Evolutionary conservation across 352 stramenopile species (phyloP), one percentile per base, ranked within the genome.

Genomic region (Thraustochytrium striatum): DNA sequence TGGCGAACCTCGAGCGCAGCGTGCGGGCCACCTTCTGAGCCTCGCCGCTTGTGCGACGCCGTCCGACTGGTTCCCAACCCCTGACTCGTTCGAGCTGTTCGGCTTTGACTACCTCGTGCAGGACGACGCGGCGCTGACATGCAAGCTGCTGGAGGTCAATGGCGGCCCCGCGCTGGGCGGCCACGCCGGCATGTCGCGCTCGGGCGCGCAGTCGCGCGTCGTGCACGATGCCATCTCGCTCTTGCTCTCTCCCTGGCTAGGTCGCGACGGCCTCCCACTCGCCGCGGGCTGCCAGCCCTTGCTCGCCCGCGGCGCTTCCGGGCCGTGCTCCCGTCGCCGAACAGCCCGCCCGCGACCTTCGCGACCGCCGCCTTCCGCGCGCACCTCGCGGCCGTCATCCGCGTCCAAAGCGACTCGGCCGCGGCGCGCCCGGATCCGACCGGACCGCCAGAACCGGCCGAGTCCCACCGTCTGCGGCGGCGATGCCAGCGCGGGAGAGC

Each of bases 41-140:
- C 16, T 55, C 16, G 5, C 16, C 30, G 9, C 11, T 9, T 8
- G 13, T 9, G 59, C 16, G 9, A 11, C 21, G 21, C 30, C 33
- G 36, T 38, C n/a, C 2, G 59, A 70, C 36, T 70, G 50, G n/a
- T 70, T 70, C 59, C 59, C 59, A 9, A 70, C 41, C n/a, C 59
- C 32, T 5, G 41, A 70, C 41, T 33, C 59, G 21, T 70, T 70
- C 59, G 59, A 70, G 59, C 35, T 70, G 5, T 70, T 70, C 25
- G 59, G 59, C 33, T 70, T 70, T 38, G 59, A 70, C 30, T 70
- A 53, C 30, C 44, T 70, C 36, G 59, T 70, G 16, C 59, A n/a
- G 7, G 59, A 70, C 11, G 59, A 70, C 38, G 59, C 7, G 2
- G 33, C n/a, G 1, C 30, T 70, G 19, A 19, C 36, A n/a, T 38